Evolutionary conservation across 2,329 filamentous ascomycete genomes (phyloP).

Genomic region (Aspergillus neotritici): DNA sequence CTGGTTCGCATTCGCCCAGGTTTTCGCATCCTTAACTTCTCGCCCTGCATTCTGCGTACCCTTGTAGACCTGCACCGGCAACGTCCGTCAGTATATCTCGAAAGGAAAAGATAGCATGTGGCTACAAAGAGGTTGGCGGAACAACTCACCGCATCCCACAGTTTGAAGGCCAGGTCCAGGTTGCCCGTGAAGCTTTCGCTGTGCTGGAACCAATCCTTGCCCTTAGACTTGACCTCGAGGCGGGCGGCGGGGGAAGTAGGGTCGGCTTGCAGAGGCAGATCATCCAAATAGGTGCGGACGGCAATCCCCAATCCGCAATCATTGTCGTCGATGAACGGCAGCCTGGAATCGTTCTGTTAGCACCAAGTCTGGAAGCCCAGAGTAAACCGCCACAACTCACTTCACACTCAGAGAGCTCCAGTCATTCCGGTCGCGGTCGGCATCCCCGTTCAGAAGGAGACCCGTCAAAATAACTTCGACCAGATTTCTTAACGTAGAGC

Average conservation of each 20-base stretch:
- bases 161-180: conserved; percentile 54
- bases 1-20: conserved; percentile 55
- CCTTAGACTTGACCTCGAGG: conserved; percentile 47
- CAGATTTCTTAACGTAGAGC: conserved; percentile 72
- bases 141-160: conserved; percentile 59
- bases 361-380: background rate
- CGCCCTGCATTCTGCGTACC: conserved; percentile 52
- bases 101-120: background rate
- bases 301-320: conserved; percentile 45
- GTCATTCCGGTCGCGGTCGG: conserved; percentile 63
- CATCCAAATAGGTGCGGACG: conserved; percentile 45
- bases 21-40: conserved; percentile 47
- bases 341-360: conserved; percentile 20
- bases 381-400: conserved; percentile 45
- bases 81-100: background rate
- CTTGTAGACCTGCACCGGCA: conserved; percentile 47
- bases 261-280: conserved; percentile 53
- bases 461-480: conserved; percentile 75
- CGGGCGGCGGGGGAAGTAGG: conserved; percentile 47
- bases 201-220: conserved; percentile 57
- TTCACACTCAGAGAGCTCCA: conserved; percentile 64
- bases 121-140: background rate
- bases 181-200: conserved; percentile 54
- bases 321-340: conserved; percentile 43
- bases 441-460: conserved; percentile 75